Conservation (phyloP, 2,329 filamentous ascomycete genomes). For the Simplicillium aogashimaense region DNA sequence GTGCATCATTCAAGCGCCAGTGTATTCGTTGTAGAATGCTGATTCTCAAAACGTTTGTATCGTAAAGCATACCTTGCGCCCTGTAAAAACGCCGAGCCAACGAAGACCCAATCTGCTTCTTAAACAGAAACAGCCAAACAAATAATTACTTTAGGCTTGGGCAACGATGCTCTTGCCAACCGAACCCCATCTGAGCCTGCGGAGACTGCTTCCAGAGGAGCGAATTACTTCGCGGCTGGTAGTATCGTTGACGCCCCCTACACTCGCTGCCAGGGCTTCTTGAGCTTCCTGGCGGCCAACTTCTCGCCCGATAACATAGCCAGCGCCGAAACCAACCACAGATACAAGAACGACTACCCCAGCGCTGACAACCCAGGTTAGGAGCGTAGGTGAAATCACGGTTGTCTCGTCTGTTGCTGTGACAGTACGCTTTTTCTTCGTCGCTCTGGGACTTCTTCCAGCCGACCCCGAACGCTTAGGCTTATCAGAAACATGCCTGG, state of each 20-base stretch:
- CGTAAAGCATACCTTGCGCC: no score
- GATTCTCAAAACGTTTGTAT: no score
- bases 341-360: slow-evolving; percentile 59
- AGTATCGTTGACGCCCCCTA: slow-evolving; percentile 32
- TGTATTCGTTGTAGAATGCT: no score
- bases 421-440: slow-evolving; percentile 50
- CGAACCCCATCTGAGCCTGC: slow-evolving; percentile 43
- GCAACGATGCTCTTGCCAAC: slow-evolving; percentile 42
- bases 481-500: slow-evolving; percentile 27
- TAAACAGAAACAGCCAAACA: neutral
- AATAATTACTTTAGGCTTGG: slow-evolving; percentile 12
- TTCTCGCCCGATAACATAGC: slow-evolving; percentile 58
- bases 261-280: slow-evolving; percentile 27
- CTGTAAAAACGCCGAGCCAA: no score
- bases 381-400: slow-evolving; percentile 46
- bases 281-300: slow-evolving; percentile 49
- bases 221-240: slow-evolving; percentile 43
- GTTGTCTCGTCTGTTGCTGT: slow-evolving; percentile 23
- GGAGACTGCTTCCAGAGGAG: slow-evolving; percentile 39
- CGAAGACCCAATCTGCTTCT: no score
- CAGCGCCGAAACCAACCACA: slow-evolving; percentile 59
- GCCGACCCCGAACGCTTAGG: slow-evolving; percentile 36
- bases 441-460: slow-evolving; percentile 31
- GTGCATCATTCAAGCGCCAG: no score
- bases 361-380: slow-evolving; percentile 57